Evolutionary conservation across 441 rosid species (phyloP).

Genomic region (Isatis lusitanica): DNA sequence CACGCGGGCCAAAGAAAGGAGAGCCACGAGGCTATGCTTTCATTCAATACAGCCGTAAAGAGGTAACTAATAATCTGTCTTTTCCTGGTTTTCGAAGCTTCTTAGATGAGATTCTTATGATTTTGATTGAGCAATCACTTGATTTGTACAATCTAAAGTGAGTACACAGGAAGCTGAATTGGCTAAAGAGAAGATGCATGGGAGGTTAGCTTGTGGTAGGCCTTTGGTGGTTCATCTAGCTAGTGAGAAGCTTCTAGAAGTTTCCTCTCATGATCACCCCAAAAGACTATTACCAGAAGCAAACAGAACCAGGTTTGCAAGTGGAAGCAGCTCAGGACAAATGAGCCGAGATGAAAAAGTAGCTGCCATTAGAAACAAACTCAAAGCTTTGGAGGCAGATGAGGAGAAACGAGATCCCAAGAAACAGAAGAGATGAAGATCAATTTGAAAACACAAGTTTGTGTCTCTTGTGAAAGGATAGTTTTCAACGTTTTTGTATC

Average conservation of each 20-base stretch:
- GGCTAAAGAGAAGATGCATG: conserved; percentile 95
- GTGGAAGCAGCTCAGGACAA: conserved; percentile 51
- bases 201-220: conserved; percentile 86
- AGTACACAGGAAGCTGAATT: conserved; percentile 95
- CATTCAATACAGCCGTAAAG: conserved; percentile 71
- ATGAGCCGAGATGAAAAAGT: conserved; percentile 68
- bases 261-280: conserved; percentile 39
- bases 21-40: conserved; percentile 90
- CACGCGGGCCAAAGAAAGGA: conserved; percentile 90
- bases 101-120: not conserved
- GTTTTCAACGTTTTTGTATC: not conserved
- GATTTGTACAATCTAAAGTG: conserved; percentile 71
- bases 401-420: conserved; percentile 43
- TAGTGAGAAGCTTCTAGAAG: conserved; percentile 63
- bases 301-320: conserved; percentile 37
- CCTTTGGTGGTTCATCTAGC: conserved; percentile 84
- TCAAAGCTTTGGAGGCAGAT: conserved; percentile 77
- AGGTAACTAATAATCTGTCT: conserved; percentile 55
- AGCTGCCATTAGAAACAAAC: conserved; percentile 82
- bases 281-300: conserved; percentile 39
- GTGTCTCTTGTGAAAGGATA: not conserved
- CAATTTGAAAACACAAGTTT: not conserved
- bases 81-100: not conserved
- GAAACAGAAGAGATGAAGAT: conserved; percentile 53
- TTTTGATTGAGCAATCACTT: conserved; percentile 41